phyloP scores from a whole-genome alignment of 2,329 filamentous ascomycete species.

The Tetracladium maxilliforme region DNA sequence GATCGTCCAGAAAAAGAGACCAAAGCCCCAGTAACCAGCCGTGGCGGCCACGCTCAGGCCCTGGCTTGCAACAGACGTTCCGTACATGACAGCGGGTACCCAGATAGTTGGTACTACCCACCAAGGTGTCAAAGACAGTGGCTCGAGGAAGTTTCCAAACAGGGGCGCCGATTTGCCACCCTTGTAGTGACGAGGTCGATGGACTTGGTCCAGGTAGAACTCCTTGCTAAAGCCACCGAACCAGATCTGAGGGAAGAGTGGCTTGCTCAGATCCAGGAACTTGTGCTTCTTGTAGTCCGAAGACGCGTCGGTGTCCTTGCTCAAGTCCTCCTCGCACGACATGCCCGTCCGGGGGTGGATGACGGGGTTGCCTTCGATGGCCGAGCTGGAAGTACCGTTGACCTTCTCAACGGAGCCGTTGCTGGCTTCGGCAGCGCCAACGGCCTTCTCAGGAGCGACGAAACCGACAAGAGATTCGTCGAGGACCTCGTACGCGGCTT shows the following conservation, averaged over 20 bases:
- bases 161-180: slow-evolving; percentile 84
- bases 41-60: slow-evolving; percentile 33
- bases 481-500: slow-evolving; percentile 89
- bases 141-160: slow-evolving; percentile 97
- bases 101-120: slow-evolving; percentile 76
- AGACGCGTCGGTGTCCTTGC: slow-evolving; percentile 63
- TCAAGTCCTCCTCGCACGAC: slow-evolving; percentile 77
- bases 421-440: slow-evolving; percentile 19
- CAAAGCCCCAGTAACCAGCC: slow-evolving; percentile 49
- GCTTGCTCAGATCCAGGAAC: slow-evolving; percentile 78
- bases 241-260: slow-evolving; percentile 81
- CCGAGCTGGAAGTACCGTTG: slow-evolving; percentile 14
- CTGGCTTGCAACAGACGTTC: slow-evolving; percentile 46
- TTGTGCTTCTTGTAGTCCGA: slow-evolving; percentile 81
- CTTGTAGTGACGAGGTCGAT: slow-evolving; percentile 89
- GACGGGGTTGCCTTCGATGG: slow-evolving; percentile 35
- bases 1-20: slow-evolving; percentile 72
- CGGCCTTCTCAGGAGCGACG: slow-evolving; percentile 38
- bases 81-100: slow-evolving; percentile 69
- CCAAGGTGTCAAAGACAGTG: slow-evolving; percentile 90
- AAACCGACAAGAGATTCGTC: slow-evolving; percentile 80
- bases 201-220: slow-evolving; percentile 96
- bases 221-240: slow-evolving; percentile 75
- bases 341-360: slow-evolving; percentile 65
- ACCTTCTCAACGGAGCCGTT: slow-evolving; percentile 17